Base-by-base conservation (phyloP, 1,139 yeast genomes). In the Blastobotrys aristatus region DNA sequence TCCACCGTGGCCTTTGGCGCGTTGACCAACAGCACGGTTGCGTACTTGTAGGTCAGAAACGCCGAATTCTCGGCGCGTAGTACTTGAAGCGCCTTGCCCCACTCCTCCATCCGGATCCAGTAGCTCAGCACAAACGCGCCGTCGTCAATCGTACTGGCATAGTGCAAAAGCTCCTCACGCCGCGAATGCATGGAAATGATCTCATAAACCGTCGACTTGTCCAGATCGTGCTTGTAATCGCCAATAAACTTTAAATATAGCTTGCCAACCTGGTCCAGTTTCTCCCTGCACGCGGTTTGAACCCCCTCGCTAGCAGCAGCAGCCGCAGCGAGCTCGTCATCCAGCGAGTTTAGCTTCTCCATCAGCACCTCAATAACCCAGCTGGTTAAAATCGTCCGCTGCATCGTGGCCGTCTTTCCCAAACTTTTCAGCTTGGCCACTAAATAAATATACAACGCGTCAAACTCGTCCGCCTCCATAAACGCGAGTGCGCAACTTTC, bases 361-460 rank as follows among this genome's bases (percentile, higher is more conserved):
- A 80, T 69, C 50, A 66, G 77, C 11, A 85, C 65, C 67, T 89
- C 94, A 5, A 87, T 75, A 34, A 90, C 78, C 96, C 97, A 90
- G 50, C 84, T 78, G 0, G 90, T 79, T n/a, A 90, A 64, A 49
- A 88, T 73, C 0, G 76, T 70, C 32, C 76, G 67, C 58, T 84
- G 84, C 60, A 85, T 76, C 38, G 69, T 33, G 66, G 74, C 53
- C 49, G 59, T 41, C 50, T 70, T 63, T 51, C 72, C 58, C 55
- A 76, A 51, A 54, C 55, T 46, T 39, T 64, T 58, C 44, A 85
- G 72, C 56, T 86, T 84, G 0, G 74, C 68, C 3, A 68, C 56
- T 20, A 90, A 69, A 57, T 84, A 87, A 43, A 72, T 75, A 42
- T 80, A 68, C 37, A 90, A 64, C 0, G 79, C 72, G n/a, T 68